These are phyloP conservation scores for Mrakia frigida DNA, from an alignment of 768 basidiomycete species.

Conservation along the genomic window DNA sequence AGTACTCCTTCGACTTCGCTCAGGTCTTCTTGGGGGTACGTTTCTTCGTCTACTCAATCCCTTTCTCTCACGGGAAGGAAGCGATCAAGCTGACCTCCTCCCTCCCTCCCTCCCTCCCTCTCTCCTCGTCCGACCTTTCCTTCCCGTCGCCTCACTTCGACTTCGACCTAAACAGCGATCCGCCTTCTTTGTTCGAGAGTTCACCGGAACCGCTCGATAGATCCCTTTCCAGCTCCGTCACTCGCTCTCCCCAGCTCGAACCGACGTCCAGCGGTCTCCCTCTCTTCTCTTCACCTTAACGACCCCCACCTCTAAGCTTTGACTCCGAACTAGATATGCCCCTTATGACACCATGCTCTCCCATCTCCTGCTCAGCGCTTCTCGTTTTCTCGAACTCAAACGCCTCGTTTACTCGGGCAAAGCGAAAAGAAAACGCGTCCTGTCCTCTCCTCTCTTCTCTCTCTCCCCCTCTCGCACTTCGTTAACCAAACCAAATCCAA, in stretches of 20 bases:
- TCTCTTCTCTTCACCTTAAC: not conserved
- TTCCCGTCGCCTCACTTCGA: no score
- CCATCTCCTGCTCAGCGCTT: not conserved
- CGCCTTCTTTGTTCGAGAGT: slow-evolving; percentile 18
- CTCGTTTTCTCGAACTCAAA: no score
- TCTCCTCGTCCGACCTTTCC: not conserved
- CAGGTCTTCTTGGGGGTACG: slow-evolving; percentile 29
- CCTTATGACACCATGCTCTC: slow-evolving; percentile 14
- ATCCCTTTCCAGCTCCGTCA: not conserved
- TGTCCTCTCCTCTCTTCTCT: not conserved
- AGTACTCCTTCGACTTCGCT: slow-evolving; percentile 29
- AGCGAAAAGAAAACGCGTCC: no score
- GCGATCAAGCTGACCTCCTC: not conserved
- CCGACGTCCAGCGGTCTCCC: not conserved
- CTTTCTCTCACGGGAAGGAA: not conserved
- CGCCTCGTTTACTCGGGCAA: no score
- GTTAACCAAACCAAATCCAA: no score
- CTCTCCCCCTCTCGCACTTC: not conserved
- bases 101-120: not conserved
- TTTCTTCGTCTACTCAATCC: not conserved
- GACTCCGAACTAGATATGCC: not conserved
- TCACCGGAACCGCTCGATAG: not conserved
- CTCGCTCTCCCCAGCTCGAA: not conserved
- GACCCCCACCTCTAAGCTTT: no score
- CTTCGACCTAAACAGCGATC: not conserved